Evolutionary conservation across 768 basidiomycete species (phyloP).

Genomic region (Boletellus ananas): DNA sequence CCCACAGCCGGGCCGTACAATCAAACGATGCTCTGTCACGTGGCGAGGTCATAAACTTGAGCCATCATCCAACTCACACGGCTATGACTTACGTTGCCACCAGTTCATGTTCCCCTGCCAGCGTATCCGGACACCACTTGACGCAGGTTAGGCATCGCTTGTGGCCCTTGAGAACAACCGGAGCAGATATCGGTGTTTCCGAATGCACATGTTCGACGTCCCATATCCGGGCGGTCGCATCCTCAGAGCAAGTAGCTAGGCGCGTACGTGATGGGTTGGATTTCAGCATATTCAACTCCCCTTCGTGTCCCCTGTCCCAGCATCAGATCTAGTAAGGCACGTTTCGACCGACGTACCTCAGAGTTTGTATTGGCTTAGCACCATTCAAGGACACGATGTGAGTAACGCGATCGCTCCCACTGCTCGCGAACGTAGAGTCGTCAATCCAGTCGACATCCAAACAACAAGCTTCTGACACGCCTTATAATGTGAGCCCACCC

Average conservation of each 20-base stretch:
- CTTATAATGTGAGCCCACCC: constrained; percentile 3
- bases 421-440: constrained; percentile 66
- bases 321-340: constrained; percentile 2
- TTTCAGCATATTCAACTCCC: constrained; percentile 78
- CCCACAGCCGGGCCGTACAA: constrained; percentile 77
- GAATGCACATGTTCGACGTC: constrained; percentile 46
- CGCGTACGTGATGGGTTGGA: constrained; percentile 62
- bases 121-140: constrained; percentile 60
- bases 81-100: constrained; percentile 64
- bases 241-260: constrained; percentile 80
- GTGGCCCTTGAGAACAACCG: constrained; percentile 57
- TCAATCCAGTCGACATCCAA: constrained; percentile 79
- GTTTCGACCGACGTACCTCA: constrained; percentile 44
- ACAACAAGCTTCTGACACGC: constrained; percentile 56
- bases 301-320: constrained; percentile 57
- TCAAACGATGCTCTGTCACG: constrained; percentile 71
- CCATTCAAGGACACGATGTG: constrained; percentile 57
- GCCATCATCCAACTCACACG: not conserved
- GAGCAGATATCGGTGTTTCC: constrained; percentile 19
- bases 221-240: constrained; percentile 77
- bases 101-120: constrained; percentile 51
- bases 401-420: constrained; percentile 65
- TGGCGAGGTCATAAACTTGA: constrained; percentile 1
- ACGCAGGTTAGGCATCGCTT: constrained; percentile 59
- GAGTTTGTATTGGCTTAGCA: constrained; percentile 52